These are phyloP conservation scores for Candida maltosa DNA, from an alignment of 805 yeast genomes.

Conservation along the genomic window DNA sequence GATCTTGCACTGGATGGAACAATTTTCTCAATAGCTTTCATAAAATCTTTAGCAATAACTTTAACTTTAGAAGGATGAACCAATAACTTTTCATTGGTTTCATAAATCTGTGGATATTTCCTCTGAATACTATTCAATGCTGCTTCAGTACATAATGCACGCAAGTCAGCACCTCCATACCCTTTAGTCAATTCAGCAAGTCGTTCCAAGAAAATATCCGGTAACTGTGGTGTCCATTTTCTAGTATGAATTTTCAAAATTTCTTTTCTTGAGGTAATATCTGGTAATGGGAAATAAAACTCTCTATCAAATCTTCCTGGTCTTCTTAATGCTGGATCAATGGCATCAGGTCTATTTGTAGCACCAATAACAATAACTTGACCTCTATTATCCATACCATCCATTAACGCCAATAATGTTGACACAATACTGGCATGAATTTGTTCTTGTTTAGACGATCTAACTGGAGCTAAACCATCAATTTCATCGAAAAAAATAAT, in stretches of 20 bases:
- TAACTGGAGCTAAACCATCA: conserved; percentile 96
- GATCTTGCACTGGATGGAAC: conserved; percentile 92
- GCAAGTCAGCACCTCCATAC: conserved; percentile 94
- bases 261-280: conserved; percentile 68
- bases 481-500: conserved; percentile 97
- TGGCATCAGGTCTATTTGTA: conserved; percentile 94
- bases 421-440: conserved; percentile 97
- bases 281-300: conserved; percentile 93
- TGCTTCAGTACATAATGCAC: conserved; percentile 94
- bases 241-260: conserved; percentile 83
- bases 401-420: conserved; percentile 92
- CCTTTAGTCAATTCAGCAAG: conserved; percentile 87
- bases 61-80: conserved; percentile 70
- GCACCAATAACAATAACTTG: conserved; percentile 98
- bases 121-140: conserved; percentile 90
- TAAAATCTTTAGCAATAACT: conserved; percentile 80
- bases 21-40: conserved; percentile 79
- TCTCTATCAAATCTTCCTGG: conserved; percentile 98
- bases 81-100: conserved; percentile 64
- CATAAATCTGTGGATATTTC: conserved; percentile 88
- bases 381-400: conserved; percentile 98
- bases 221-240: conserved; percentile 79
- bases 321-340: conserved; percentile 95
- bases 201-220: conserved; percentile 53
- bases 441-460: conserved; percentile 97